Percentiles rank a stretch among this genome's conserved stretches.
These are phyloP conservation scores for Phycomyces blakesleeanus DNA, from an alignment of 192 early-diverging fungal genomes.

Conservation along the genomic window DNA sequence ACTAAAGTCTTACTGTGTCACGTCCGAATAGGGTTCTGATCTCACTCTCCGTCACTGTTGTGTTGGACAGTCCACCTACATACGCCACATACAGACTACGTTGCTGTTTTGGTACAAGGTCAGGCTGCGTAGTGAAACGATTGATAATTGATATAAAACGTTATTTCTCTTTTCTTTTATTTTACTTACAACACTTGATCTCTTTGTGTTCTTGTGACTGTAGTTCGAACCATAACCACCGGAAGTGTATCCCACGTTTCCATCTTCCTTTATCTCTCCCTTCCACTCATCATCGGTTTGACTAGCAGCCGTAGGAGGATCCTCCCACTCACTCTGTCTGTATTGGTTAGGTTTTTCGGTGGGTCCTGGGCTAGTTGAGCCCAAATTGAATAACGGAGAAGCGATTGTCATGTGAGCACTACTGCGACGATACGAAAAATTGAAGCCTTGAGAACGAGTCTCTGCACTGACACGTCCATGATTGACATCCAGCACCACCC, in stretches of 20 bases:
- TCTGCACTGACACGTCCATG: constrained; percentile 52
- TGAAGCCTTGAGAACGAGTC: constrained; percentile 57
- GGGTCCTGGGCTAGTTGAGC: constrained; percentile 4
- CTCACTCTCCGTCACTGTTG: constrained; percentile 33
- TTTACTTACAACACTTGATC: constrained; percentile 8
- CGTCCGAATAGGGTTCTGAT: constrained; percentile 33
- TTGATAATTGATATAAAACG: too few relatives aligned
- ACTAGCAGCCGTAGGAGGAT: neutral
- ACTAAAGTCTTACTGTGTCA: constrained; percentile 26
- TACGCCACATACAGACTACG: constrained; percentile 28
- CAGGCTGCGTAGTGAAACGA: too few relatives aligned
- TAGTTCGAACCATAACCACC: too few relatives aligned
- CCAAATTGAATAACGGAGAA: neutral
- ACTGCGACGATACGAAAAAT: constrained; percentile 53
- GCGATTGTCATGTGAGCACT: constrained; percentile 16
- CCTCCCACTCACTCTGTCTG: constrained; percentile 11
- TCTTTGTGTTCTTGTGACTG: neutral
- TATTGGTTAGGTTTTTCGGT: constrained; percentile 25
- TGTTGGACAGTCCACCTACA: constrained; percentile 30
- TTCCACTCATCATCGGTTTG: constrained; percentile 1
- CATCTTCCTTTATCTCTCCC: constrained; percentile 10
- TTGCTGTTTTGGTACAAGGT: constrained; percentile 1
- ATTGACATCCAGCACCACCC: constrained; percentile 46
- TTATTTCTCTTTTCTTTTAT: neutral
- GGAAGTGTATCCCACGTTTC: neutral